Conservation (phyloP, 208 protist genomes). For the Crithidia mellificae region DNA sequence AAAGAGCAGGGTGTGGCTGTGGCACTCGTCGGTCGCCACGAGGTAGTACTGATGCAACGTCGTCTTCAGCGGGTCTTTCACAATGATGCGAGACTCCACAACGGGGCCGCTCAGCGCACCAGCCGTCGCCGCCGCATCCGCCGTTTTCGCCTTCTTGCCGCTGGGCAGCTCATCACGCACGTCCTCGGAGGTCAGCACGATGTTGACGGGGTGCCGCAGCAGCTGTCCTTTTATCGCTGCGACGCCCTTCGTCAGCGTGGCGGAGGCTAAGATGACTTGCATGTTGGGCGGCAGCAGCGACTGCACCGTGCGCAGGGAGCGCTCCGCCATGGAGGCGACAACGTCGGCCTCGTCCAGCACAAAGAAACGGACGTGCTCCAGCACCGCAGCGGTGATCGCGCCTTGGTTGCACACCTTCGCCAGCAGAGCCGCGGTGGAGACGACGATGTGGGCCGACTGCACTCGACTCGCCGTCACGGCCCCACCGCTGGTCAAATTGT, state of each 20-base stretch:
- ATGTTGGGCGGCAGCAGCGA: constrained; percentile 76
- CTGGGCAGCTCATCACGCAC: constrained; percentile 50
- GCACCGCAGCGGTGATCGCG: constrained; percentile 51
- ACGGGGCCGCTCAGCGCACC: constrained; percentile 41
- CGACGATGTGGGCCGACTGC: constrained; percentile 77
- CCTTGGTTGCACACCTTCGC: constrained; percentile 61
- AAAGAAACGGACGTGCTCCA: constrained; percentile 74
- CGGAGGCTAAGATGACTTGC: constrained; percentile 95
- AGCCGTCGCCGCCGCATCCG: constrained; percentile 2
- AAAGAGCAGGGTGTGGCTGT: constrained; percentile 96
- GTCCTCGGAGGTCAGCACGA: constrained; percentile 86
- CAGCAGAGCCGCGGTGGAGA: constrained; percentile 86
- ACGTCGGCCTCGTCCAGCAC: constrained; percentile 98
- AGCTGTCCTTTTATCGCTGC: constrained; percentile 92
- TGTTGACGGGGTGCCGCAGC: constrained; percentile 91
- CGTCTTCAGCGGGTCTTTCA: constrained; percentile 49
- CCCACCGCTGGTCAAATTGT: constrained; percentile 76
- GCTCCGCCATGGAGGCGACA: constrained; percentile 93
- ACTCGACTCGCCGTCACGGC: constrained; percentile 60
- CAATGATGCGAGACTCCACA: constrained; percentile 70
- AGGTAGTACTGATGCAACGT: constrained; percentile 88
- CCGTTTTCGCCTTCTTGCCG: constrained; percentile 35
- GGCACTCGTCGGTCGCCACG: constrained; percentile 86
- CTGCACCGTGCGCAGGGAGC: constrained; percentile 88
- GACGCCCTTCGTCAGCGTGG: constrained; percentile 93